Percentiles rank a stretch among this genome's conserved stretches.
These are phyloP conservation scores for Termitomyces sp. DNA, from an alignment of 768 basidiomycete species.

Conservation along the genomic window DNA sequence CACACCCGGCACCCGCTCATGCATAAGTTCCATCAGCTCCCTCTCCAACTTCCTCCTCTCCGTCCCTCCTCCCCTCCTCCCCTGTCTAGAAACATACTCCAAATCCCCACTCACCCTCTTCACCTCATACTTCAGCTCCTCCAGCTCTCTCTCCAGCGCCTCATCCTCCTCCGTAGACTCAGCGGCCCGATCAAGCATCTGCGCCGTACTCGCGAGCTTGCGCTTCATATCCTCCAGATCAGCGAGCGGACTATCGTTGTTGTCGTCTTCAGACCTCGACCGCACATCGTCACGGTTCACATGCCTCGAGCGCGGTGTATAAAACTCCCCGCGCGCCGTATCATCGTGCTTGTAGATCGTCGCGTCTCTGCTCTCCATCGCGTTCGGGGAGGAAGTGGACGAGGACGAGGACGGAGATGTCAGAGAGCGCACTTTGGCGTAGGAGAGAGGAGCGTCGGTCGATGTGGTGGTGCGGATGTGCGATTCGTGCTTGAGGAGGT, in stretches of 20 bases:
- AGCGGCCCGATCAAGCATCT: constrained; percentile 71
- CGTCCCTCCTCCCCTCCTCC: constrained; percentile 71
- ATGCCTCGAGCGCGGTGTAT: constrained; percentile 80
- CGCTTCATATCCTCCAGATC: constrained; percentile 89
- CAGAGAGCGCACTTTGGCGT: constrained; percentile 70
- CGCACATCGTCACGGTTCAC: constrained; percentile 82
- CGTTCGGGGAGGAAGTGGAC: constrained; percentile 29
- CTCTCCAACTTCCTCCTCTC: constrained; percentile 85
- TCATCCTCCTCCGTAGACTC: constrained; percentile 84
- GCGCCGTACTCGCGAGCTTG: constrained; percentile 72
- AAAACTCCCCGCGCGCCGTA: constrained; percentile 54
- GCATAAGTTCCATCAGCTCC: constrained; percentile 80
- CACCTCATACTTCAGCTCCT: constrained; percentile 81
- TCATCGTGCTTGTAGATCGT: constrained; percentile 87
- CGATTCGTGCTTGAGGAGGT: constrained; percentile 82
- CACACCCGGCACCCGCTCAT: constrained; percentile 88
- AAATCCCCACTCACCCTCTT: constrained; percentile 88
- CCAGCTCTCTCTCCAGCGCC: constrained; percentile 84
- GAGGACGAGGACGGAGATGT: neutral
- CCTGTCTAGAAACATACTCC: constrained; percentile 77
- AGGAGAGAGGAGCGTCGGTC: constrained; percentile 47
- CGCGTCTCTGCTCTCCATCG: constrained; percentile 71
- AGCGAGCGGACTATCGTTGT: constrained; percentile 55
- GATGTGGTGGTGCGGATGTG: constrained; percentile 63
- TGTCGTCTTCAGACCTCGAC: constrained; percentile 62